Conservation (phyloP, 129 eudicot species). For the Arctium minus region DNA sequence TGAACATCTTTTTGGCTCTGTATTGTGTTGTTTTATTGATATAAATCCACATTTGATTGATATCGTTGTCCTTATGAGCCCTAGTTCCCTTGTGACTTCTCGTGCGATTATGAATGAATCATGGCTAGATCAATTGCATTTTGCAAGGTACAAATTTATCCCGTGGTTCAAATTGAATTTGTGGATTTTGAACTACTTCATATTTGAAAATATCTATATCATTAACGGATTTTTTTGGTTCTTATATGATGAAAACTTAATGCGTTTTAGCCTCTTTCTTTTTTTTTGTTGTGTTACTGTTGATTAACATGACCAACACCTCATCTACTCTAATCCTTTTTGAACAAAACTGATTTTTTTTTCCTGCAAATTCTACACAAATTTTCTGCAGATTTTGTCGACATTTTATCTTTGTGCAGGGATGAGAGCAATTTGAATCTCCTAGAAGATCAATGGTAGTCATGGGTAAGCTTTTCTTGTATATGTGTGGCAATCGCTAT, state of each 20-base stretch:
- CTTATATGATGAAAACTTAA: neutral
- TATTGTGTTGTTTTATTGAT: neutral
- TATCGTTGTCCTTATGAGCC: neutral
- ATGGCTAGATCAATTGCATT: neutral
- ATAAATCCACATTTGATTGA: neutral
- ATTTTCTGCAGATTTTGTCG: neutral
- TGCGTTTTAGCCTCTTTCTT: neutral
- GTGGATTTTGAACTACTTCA: neutral
- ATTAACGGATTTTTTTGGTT: neutral
- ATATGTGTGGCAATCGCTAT: neutral
- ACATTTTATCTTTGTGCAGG: neutral
- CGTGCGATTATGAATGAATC: neutral
- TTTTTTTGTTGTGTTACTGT: neutral
- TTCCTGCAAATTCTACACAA: neutral
- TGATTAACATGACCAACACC: neutral
- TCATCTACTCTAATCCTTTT: neutral
- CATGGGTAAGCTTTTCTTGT: neutral
- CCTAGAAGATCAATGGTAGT: neutral
- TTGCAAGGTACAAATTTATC: neutral
- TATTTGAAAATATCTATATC: neutral
- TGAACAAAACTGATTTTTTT: neutral
- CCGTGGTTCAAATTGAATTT: neutral
- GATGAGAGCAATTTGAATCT: neutral
- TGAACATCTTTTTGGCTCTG: neutral
- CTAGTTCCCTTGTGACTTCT: neutral